Evolutionary conservation across 305 asterid species (phyloP).

Genomic region (Rubia tinctorum): DNA sequence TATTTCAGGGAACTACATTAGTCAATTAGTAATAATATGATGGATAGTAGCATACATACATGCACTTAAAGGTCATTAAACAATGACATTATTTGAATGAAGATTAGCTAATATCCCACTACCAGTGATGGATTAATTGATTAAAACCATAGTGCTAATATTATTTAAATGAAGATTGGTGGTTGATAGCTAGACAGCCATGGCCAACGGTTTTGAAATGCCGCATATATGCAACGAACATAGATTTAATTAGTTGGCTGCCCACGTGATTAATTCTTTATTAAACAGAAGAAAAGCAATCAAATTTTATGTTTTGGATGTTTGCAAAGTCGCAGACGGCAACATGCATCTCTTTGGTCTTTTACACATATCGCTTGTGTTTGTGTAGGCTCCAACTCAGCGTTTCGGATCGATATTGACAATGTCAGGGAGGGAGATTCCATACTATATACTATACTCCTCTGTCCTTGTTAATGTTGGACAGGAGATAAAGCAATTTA

Average conservation of each 20-base stretch:
- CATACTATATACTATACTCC: too few relatives aligned
- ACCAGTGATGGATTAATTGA: neutral
- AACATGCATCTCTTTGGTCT: too few relatives aligned
- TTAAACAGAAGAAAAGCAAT: too few relatives aligned
- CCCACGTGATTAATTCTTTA: constrained; percentile 8
- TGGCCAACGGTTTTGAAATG: neutral
- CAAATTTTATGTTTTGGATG: neutral
- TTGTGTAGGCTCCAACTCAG: constrained; percentile 14
- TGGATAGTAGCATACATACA: too few relatives aligned
- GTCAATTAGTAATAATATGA: too few relatives aligned
- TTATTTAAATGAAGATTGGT: neutral
- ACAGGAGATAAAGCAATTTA: too few relatives aligned
- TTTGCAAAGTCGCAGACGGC: neutral
- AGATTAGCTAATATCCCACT: neutral
- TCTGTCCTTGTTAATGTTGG: too few relatives aligned
- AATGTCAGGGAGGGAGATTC: neutral
- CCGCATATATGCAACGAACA: constrained; percentile 10
- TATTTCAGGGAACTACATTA: too few relatives aligned
- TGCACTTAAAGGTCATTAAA: neutral
- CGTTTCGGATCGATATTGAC: neutral
- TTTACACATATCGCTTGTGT: too few relatives aligned
- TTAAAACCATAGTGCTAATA: neutral
- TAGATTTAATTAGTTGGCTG: neutral
- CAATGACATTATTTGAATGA: constrained; percentile 5
- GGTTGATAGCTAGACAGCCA: too few relatives aligned